Evolutionary conservation across 148 eudicot species (phyloP), one percentile per base, ranked within the genome.

Genomic region (Limonium bicolor): DNA sequence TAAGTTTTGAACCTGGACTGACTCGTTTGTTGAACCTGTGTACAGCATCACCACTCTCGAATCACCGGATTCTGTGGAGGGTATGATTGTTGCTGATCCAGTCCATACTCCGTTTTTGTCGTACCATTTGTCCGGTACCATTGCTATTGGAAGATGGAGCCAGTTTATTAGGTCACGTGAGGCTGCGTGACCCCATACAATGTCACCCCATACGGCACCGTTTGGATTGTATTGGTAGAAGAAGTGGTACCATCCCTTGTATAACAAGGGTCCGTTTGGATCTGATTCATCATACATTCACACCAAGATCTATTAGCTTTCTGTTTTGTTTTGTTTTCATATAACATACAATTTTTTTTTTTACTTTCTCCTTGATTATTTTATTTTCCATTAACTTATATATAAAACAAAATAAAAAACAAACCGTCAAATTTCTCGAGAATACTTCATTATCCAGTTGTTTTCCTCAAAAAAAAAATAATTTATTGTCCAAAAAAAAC

Each of bases 161-260:
- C 95, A 85, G 7, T 62, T 48, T 34, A 85, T 65, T 20, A 80
- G 67, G 63, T 85, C 95, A 31, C 29, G 69, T 3, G 95, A 80
- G 14, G 77, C 76, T 0, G 95, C 70, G 36, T 85, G 95, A 38
- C 86, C 95, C 95, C 95, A 85, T 0, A 80, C 72, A 12, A 85
- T 85, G 61, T 74, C 70, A 0, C 95, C 95, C 92, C 92, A 85
- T 0, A 74, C 65, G 35, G 95, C 86, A 2, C 69, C 72, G 17
- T 43, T 55, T 15, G 84, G 95, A 29, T 80, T 85, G 82, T 85
- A 85, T 25, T 85, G 95, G 69, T 85, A 85, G 75, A 85, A 85
- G 25, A 85, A 64, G 54, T 85, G 95, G 61, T 85, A 85, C 79
- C 79, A 77, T 27, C 86, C 95, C 34, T 73, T 80, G 77, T 85